phyloP scores from a whole-genome alignment of 176 grass and related monocot species.

The Saccharum spontaneum region DNA sequence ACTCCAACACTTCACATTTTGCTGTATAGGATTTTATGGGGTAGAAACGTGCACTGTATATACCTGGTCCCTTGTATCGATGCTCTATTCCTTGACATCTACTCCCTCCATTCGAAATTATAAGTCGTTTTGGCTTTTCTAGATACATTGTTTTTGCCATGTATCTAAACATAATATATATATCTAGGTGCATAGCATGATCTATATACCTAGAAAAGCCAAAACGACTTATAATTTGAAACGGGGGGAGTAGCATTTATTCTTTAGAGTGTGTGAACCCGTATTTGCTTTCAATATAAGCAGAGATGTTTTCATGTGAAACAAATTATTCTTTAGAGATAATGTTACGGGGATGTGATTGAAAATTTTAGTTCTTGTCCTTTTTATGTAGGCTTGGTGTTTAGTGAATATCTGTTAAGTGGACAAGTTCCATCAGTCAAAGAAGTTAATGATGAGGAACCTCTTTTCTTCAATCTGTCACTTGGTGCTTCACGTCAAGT shows the following conservation, averaged over 20 bases:
- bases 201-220: neutral
- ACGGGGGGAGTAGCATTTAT: neutral
- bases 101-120: neutral
- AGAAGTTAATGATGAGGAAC: conserved; percentile 90
- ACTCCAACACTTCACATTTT: neutral
- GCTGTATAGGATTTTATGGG: neutral
- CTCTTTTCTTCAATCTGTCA: conserved; percentile 61
- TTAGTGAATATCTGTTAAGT: conserved; percentile 92
- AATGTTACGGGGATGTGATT: neutral
- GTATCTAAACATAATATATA: neutral
- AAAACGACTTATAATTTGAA: neutral
- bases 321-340: neutral
- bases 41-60: neutral
- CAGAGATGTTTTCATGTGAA: neutral
- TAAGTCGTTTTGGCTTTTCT: neutral
- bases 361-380: neutral
- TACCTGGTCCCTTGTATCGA: neutral
- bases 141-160: neutral
- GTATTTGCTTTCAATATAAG: neutral
- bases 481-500: conserved; percentile 54
- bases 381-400: conserved; percentile 70
- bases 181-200: neutral
- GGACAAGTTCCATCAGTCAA: conserved; percentile 89
- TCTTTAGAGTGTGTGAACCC: neutral
- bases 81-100: conserved; percentile 2